These are phyloP conservation scores for Erodium texanum DNA, from an alignment of 441 rosid genomes.

Conservation along the genomic window DNA sequence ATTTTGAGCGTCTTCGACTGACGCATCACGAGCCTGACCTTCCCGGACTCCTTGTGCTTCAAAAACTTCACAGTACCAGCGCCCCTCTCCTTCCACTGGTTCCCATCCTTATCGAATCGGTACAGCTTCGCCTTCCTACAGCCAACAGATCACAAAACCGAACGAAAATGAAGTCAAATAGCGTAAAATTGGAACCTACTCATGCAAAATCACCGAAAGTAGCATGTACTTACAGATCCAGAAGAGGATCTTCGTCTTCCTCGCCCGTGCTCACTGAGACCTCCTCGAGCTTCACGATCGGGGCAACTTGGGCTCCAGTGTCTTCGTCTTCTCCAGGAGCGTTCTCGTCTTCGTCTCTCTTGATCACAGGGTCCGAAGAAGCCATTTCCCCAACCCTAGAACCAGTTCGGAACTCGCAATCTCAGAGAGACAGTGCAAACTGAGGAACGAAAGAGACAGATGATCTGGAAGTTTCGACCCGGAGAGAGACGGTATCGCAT, in stretches of 20 bases:
- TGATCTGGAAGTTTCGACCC: too few species aligned
- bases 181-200: neutral
- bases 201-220: neutral
- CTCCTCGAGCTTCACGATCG: neutral
- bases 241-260: slow-evolving; percentile 4
- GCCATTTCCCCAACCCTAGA: too few species aligned
- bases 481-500: too few species aligned
- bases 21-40: slow-evolving; percentile 25
- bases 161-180: neutral
- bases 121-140: slow-evolving; percentile 3
- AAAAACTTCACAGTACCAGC: slow-evolving; percentile 11
- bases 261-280: slow-evolving; percentile 1
- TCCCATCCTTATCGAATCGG: slow-evolving; percentile 7
- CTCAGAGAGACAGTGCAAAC: too few species aligned
- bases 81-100: slow-evolving; percentile 4
- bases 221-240: neutral
- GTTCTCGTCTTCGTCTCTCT: slow-evolving; percentile 6
- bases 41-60: slow-evolving; percentile 21
- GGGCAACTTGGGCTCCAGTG: neutral
- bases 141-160: neutral
- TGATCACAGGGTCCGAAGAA: neutral
- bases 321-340: slow-evolving; percentile 2
- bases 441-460: too few species aligned
- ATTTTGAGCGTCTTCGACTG: slow-evolving; percentile 22
- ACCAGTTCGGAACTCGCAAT: too few species aligned